Evolutionary conservation across 306 rosid species (phyloP), one percentile per base, ranked within the genome.

Genomic region (Betula pendula): DNA sequence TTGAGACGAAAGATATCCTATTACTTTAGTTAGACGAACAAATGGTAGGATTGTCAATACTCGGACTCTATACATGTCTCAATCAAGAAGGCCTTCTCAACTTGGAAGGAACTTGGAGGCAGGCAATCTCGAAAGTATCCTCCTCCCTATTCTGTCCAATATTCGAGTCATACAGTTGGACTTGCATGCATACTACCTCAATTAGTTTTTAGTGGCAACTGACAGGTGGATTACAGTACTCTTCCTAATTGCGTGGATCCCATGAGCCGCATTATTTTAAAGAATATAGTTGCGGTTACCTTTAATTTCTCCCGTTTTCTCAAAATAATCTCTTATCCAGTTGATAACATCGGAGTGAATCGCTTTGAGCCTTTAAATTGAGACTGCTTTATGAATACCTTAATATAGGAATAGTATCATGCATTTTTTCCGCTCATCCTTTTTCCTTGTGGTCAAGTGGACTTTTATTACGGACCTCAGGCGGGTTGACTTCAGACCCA

Each of bases 91-190:
- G 97, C 99, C n/a, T 77, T 83, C 97, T 62, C 70, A 95, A 82
- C 84, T 95, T 79, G 97, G 81, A 95, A 95, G 92, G 99, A 95
- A 90, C 80, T 95, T 82, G 97, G 99, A 89, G 99, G 96, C 97
- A 88, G 96, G 95, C 86, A 79, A 85, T 87, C 82, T 87, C 96
- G 75, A 83, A 75, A 78, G 40, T 74, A 87, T 80, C n/a, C 87
- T 80, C 58, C 82, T 47, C 71, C 65, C 71, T 72, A 59, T 58
- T 77, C 24, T 80, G 43, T 47, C 78, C 15, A 73, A 71, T 74
- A 6, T 12, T 74, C n/a, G 73, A 47, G 42, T 68, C n/a, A 78
- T 44, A n/a, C 17, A 74, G 27, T 67, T 31, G 27, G 59, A 53
- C 14, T 76, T 73, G 50, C 31, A 7, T 80, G 33, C n/a, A n/a